Percentiles rank a stretch among this genome's conserved stretches.
phyloP scores from a whole-genome alignment of 164 flowering plant species.

The Chloranthus sessilifolius region DNA sequence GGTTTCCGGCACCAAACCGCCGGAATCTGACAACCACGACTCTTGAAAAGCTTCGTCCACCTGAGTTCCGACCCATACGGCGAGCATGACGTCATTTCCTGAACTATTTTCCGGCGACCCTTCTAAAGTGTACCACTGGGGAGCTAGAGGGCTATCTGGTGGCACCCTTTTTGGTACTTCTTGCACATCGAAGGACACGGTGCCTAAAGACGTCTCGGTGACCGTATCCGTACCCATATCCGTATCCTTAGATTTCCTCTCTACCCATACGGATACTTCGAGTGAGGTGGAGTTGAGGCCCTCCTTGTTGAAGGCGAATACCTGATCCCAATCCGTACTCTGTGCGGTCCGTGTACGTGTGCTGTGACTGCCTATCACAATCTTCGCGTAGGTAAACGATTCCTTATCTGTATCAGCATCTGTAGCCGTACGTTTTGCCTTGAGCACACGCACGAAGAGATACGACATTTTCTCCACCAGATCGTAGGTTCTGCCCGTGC shows the following conservation, averaged over 20 bases:
- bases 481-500: constrained; percentile 49
- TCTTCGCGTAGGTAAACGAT: constrained; percentile 46
- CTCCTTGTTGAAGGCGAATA: constrained; percentile 82
- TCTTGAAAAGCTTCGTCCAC: constrained; percentile 94
- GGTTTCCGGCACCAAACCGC: constrained; percentile 74
- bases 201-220: constrained; percentile 46
- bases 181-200: constrained; percentile 75
- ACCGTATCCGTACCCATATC: constrained; percentile 7
- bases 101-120: constrained; percentile 35
- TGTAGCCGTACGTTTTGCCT: constrained; percentile 37
- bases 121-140: constrained; percentile 93
- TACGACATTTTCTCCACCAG: constrained; percentile 80
- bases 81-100: constrained; percentile 73
- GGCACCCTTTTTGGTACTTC: constrained; percentile 92
- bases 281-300: constrained; percentile 63
- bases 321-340: constrained; percentile 81
- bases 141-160: constrained; percentile 95
- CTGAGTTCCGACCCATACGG: constrained; percentile 95
- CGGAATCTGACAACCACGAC: constrained; percentile 98
- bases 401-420: constrained; percentile 9
- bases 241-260: constrained; percentile 30
- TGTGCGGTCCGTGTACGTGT: constrained; percentile 47
- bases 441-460: constrained; percentile 69
- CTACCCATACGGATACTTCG: constrained; percentile 65
- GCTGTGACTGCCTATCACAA: constrained; percentile 76